phyloP scores from a whole-genome alignment of 768 basidiomycete genomes.

The Trametes meyenii region DNA sequence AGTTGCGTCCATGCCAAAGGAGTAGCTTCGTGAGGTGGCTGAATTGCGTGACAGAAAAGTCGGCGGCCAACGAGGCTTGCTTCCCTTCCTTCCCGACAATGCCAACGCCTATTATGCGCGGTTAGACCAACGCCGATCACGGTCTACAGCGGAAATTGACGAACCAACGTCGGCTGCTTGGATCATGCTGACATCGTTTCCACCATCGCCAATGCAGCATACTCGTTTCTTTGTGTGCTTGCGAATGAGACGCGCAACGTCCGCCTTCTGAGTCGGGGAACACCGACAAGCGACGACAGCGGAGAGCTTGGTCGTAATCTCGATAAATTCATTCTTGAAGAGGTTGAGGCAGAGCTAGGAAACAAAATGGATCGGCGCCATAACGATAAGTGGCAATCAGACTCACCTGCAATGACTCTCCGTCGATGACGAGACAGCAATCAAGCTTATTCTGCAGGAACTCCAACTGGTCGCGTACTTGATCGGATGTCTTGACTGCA shows the following conservation, averaged over 20 bases:
- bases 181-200: conserved; percentile 99
- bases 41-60: conserved; percentile 98
- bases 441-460: conserved; percentile 94
- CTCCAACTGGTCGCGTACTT: conserved; percentile 86
- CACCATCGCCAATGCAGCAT: conserved; percentile 98
- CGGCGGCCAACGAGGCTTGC: conserved; percentile 98
- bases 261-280: conserved; percentile 98
- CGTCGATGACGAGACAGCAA: conserved; percentile 98
- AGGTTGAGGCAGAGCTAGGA: conserved; percentile 83
- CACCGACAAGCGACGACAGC: conserved; percentile 98
- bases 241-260: conserved; percentile 93
- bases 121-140: conserved; percentile 3
- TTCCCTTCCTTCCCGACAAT: conserved; percentile 99
- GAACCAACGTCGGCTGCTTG: conserved; percentile 97
- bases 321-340: conserved; percentile 94
- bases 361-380: neutral
- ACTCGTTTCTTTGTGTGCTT: conserved; percentile 91
- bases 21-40: conserved; percentile 93
- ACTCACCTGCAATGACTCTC: conserved; percentile 90
- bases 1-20: conserved; percentile 98
- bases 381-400: neutral
- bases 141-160: conserved; percentile 36
- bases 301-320: conserved; percentile 93
- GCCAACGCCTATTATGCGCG: conserved; percentile 68
- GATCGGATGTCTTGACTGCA: conserved; percentile 81